Evolutionary conservation across 2,329 filamentous ascomycete species (phyloP).

Genomic region (Capronia epimyces): DNA sequence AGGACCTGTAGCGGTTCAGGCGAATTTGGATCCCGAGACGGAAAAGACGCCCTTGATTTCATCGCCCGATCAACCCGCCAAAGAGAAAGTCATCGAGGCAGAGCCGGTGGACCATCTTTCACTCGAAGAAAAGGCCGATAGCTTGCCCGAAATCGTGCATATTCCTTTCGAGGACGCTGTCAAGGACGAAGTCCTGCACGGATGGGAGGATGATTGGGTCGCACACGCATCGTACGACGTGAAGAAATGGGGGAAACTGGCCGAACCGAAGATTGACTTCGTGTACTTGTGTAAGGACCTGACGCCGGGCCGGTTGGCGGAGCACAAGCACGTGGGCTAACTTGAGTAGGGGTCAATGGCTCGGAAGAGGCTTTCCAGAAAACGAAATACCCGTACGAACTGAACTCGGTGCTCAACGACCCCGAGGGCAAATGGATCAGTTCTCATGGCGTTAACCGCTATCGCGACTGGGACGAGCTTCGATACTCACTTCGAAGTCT

Average conservation of each 20-base stretch:
- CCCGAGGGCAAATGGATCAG: constrained; percentile 20
- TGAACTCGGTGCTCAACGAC: constrained; percentile 20
- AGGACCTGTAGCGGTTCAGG: constrained; percentile 10
- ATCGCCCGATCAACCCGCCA: background rate
- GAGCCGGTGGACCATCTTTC: constrained; percentile 11
- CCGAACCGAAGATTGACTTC: constrained; percentile 23
- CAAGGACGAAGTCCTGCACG: constrained; percentile 17
- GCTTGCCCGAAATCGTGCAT: constrained; percentile 18
- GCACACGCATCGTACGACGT: constrained; percentile 14
- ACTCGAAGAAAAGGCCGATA: constrained; percentile 17
- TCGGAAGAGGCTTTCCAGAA: constrained; percentile 19
- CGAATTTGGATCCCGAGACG: constrained; percentile 9
- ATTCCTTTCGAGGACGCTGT: constrained; percentile 21
- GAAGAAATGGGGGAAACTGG: constrained; percentile 17
- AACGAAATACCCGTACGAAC: constrained; percentile 17
- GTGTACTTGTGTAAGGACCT: constrained; percentile 18
- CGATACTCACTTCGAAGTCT: constrained; percentile 21
- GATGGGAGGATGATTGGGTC: constrained; percentile 24
- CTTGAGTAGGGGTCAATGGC: constrained; percentile 19
- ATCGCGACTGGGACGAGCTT: constrained; percentile 24
- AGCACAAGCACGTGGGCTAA: background rate
- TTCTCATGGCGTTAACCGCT: constrained; percentile 20
- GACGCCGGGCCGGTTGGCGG: background rate
- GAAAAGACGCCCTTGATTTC: background rate
- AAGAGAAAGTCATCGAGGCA: constrained; percentile 7